phyloP scores from a whole-genome alignment of 208 protist species.

The Balamuthia mandrillaris region DNA sequence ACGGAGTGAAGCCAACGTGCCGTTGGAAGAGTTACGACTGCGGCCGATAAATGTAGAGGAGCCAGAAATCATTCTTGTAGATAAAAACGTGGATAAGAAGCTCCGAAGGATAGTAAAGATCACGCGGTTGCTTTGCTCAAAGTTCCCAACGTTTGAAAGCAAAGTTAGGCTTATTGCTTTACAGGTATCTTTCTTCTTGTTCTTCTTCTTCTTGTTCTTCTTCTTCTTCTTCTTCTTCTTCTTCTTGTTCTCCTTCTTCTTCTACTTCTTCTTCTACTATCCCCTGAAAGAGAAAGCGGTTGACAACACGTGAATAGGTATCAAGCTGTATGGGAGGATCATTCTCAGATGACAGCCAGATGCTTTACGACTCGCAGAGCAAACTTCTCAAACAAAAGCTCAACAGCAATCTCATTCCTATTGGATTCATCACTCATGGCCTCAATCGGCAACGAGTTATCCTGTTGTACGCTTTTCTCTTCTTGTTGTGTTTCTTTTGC shows the following conservation, averaged over 20 bases:
- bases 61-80: neutral
- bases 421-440: constrained; percentile 1
- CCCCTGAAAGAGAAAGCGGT: neutral
- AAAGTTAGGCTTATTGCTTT: constrained; percentile 23
- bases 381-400: neutral
- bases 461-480: neutral
- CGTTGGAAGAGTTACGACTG: no score
- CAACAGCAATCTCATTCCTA: neutral
- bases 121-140: constrained; percentile 25
- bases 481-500: neutral
- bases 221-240: no score
- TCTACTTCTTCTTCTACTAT: no score
- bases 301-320: neutral
- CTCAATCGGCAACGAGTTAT: constrained; percentile 5
- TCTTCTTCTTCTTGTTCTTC: no score
- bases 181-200: neutral
- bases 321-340: neutral
- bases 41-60: neutral
- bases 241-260: no score
- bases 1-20: no score
- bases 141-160: constrained; percentile 19
- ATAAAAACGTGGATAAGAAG: neutral
- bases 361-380: neutral
- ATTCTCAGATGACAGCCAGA: neutral
- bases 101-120: constrained; percentile 1